Percentiles rank a stretch among this genome's conserved stretches.
phyloP scores from a whole-genome alignment of 2,329 filamentous ascomycete genomes.

The Diaporthe sp. region DNA sequence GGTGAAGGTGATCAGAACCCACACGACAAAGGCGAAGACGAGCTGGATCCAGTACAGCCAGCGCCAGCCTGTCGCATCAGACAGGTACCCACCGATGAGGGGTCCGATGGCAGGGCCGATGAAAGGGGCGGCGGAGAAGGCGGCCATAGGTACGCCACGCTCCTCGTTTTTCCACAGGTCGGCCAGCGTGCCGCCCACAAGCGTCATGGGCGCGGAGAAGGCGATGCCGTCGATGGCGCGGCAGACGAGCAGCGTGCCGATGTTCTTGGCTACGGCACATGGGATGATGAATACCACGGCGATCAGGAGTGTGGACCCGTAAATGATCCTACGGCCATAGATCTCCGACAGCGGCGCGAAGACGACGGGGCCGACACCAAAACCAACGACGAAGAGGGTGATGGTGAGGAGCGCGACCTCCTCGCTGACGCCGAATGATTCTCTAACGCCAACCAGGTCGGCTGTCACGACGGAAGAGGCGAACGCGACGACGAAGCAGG shows the following conservation, averaged over 20 bases:
- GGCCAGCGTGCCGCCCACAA: slow-evolving; percentile 84
- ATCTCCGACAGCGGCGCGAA: slow-evolving; percentile 85
- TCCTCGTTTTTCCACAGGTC: slow-evolving; percentile 89
- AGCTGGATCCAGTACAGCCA: slow-evolving; percentile 92
- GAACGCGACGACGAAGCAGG: slow-evolving; percentile 80
- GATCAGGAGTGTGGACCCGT: slow-evolving; percentile 72
- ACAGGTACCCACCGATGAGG: slow-evolving; percentile 80
- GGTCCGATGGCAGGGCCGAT: slow-evolving; percentile 83
- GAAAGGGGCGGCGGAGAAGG: slow-evolving; percentile 85
- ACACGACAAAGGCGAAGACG: slow-evolving; percentile 77
- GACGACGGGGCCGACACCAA: slow-evolving; percentile 82
- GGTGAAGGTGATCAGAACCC: slow-evolving; percentile 85
- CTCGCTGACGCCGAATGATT: slow-evolving; percentile 74
- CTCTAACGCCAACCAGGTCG: slow-evolving; percentile 72
- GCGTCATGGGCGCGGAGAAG: slow-evolving; percentile 87
- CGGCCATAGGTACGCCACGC: slow-evolving; percentile 87
- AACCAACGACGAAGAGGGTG: slow-evolving; percentile 83
- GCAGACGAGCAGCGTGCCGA: slow-evolving; percentile 79
- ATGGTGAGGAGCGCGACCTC: slow-evolving; percentile 80
- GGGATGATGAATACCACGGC: slow-evolving; percentile 85
- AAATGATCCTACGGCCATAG: slow-evolving; percentile 77
- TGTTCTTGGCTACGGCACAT: slow-evolving; percentile 80
- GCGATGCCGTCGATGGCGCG: slow-evolving; percentile 84
- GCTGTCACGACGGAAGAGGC: slow-evolving; percentile 81
- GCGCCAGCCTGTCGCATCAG: slow-evolving; percentile 77